Percentiles rank a stretch among this genome's conserved stretches.
These are phyloP conservation scores for Anaeramoeba flamelloides DNA, from an alignment of 78 protist species.

Conservation along the genomic window DNA sequence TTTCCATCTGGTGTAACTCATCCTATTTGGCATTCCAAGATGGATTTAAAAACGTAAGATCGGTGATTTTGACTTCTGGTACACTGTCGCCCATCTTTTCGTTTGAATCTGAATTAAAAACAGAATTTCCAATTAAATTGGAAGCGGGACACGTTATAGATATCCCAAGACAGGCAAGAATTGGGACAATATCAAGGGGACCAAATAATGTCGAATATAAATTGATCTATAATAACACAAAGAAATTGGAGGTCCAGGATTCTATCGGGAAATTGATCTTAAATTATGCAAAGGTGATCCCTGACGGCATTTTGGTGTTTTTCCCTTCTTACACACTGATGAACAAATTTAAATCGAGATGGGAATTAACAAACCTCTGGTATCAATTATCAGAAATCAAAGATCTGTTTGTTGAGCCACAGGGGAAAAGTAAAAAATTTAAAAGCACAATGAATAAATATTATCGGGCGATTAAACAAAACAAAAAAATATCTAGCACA, in stretches of 20 bases:
- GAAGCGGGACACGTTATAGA: constrained; percentile 24
- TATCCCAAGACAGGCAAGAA: constrained; percentile 1
- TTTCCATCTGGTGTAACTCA: no score
- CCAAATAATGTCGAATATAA: not conserved
- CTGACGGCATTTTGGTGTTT: constrained; percentile 26
- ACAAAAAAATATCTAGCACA: no score
- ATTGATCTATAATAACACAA: not conserved
- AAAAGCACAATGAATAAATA: not conserved
- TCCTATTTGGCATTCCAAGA: no score
- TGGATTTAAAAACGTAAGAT: no score
- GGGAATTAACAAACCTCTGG: no score
- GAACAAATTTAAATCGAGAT: not conserved
- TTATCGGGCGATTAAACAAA: no score
- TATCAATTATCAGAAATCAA: no score
- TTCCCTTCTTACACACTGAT: constrained; percentile 25
- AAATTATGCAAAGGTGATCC: no score
- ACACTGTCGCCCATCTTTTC: constrained; percentile 78
- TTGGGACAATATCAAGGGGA: not conserved
- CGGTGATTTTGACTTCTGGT: no score
- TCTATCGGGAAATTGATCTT: constrained; percentile 6
- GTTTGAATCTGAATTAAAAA: constrained; percentile 41
- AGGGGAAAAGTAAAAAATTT: no score
- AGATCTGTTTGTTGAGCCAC: no score
- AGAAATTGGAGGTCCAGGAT: constrained; percentile 13
- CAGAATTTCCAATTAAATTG: constrained; percentile 4